Base-by-base conservation (phyloP, 75 land plant genomes). In the Picea glauca region DNA sequence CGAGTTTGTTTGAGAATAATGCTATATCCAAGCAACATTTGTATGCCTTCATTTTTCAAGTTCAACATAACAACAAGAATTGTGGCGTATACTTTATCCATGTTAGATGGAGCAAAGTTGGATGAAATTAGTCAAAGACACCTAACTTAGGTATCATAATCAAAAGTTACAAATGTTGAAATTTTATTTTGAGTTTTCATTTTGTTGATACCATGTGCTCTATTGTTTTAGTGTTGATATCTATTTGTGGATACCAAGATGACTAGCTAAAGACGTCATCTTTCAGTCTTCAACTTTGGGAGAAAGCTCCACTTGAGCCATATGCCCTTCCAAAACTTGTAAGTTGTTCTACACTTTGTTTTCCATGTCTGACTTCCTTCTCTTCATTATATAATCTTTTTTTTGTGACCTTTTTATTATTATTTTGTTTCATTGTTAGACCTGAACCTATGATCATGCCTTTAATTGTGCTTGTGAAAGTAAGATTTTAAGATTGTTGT, bases 251-350 rank as follows among this genome's bases (percentile, higher is more conserved):
- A 77, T 97, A 97, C 83, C 98, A 97, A 84, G 98, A 97, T 83
- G 99, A 97, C 84, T 94, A 95, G 98, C 85, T 94, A 17, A 97
- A 93, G 78, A 84, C 92, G 32, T 92, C 99, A 26, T 84, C 90
- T 12, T 91, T 77, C 76, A 84, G 90, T 33, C 66, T 97, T 14
- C 95, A 88, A 68, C 79, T 87, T 11, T 97, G 99, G 98, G 99
- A 97, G 58, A 97, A 97, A 72, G 99, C 98, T 74, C 98, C 99
- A 77, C 82, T 97, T 74, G 99, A 97, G 75, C 99, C 99, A 56
- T 97, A 97, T 89, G 98, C 98, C 38, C 77, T 59, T 70, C 90
- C 88, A n/a, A 97, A 97, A 81, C 88, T 87, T 77, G 98, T 97
- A 90, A 91, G 81, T 38, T 76, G 50, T 31, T 64, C 5, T 18